Conservation (phyloP, 192 early-diverging fungal species). For the Entophlyctis luteolus region DNA sequence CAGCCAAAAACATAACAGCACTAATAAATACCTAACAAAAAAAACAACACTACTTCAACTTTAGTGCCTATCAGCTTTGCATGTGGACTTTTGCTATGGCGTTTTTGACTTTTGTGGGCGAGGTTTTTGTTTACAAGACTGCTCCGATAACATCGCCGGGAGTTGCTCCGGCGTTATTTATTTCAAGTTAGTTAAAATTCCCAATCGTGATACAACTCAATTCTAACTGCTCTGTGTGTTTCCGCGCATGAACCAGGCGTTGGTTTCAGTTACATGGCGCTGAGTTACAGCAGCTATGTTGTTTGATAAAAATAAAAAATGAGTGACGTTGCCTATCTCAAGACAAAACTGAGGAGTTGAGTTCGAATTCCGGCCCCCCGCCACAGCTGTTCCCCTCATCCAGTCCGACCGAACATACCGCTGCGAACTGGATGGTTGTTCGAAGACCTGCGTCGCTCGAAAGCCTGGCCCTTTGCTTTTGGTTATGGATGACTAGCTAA, state of each 20-base stretch:
- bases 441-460: not conserved
- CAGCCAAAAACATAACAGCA: not conserved
- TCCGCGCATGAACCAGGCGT: no score
- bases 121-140: conserved; percentile 49
- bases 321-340: conserved; percentile 40
- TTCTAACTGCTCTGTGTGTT: no score
- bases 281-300: not conserved
- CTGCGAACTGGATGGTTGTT: not conserved
- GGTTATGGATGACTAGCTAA: no score
- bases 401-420: not conserved
- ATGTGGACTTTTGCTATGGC: conserved; percentile 44
- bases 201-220: not conserved
- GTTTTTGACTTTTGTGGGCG: conserved; percentile 32
- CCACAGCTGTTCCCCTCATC: not conserved
- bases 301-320: conserved; percentile 13
- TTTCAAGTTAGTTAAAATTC: conserved; percentile 11
- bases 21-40: not conserved
- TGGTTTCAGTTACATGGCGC: not conserved
- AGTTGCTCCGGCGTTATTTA: conserved; percentile 17
- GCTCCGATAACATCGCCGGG: conserved; percentile 43
- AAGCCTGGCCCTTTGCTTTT: not conserved
- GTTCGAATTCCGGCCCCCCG: not conserved
- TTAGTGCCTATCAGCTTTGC: conserved; percentile 38
- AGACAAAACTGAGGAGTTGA: conserved; percentile 34
- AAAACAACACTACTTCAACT: not conserved